These are phyloP conservation scores for Chenopodium suecicum DNA, from an alignment of 148 eudicot genomes.

Conservation along the genomic window DNA sequence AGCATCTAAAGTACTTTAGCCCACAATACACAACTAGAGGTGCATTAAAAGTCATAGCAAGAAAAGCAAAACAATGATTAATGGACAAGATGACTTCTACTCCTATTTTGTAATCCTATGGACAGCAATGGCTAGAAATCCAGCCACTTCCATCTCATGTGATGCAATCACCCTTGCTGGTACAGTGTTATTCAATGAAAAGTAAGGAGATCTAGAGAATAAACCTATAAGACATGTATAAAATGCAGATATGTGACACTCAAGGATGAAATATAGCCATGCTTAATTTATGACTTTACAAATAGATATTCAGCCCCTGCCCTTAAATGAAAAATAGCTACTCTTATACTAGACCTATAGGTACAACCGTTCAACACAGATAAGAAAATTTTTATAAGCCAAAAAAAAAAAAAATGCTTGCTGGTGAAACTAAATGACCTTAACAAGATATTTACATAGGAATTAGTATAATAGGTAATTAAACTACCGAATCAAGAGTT, in stretches of 20 bases:
- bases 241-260: neutral
- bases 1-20: conserved; percentile 3
- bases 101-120: neutral
- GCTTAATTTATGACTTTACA: neutral
- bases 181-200: neutral
- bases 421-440: neutral
- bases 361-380: neutral
- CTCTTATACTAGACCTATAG: neutral
- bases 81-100: conserved; percentile 1
- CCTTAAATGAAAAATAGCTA: neutral
- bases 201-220: too few relatives aligned
- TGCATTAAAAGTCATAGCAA: neutral
- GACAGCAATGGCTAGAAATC: neutral
- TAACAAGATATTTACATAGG: neutral
- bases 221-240: neutral
- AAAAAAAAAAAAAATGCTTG: neutral
- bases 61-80: conserved; percentile 1
- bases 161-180: neutral
- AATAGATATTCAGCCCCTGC: neutral
- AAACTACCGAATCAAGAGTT: too few relatives aligned
- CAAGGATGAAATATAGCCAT: neutral
- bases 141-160: neutral
- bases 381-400: neutral
- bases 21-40: neutral
- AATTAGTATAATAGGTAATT: too few relatives aligned